Conservation (phyloP, 192 early-diverging fungal species). For the Spizellomyces punctatus region DNA sequence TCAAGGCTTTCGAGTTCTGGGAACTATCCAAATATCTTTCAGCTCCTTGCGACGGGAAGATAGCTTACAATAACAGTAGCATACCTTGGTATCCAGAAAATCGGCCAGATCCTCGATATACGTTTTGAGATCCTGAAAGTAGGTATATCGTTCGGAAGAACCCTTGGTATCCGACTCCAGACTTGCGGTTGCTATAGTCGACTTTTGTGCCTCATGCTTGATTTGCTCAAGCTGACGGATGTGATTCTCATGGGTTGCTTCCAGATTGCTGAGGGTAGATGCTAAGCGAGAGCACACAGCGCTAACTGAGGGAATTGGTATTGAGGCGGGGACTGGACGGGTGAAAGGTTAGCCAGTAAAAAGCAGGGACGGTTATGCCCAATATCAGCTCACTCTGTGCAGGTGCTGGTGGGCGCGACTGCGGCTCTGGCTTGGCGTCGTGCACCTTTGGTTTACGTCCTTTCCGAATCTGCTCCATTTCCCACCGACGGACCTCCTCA, state of each 20-base stretch:
- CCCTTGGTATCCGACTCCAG: slow-evolving; percentile 23
- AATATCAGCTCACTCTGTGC: neutral
- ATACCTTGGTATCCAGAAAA: slow-evolving; percentile 46
- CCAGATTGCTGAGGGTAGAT: slow-evolving; percentile 17
- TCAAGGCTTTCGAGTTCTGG: slow-evolving; percentile 28
- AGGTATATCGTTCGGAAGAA: slow-evolving; percentile 33
- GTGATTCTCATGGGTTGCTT: slow-evolving; percentile 7
- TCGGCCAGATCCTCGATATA: slow-evolving; percentile 42
- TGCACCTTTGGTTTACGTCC: slow-evolving; percentile 1
- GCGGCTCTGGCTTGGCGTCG: neutral
- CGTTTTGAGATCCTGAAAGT: slow-evolving; percentile 40
- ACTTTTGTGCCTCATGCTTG: slow-evolving; percentile 14
- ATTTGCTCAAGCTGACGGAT: slow-evolving; percentile 13
- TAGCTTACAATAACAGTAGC: neutral
- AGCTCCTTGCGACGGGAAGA: neutral
- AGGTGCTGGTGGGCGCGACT: neutral
- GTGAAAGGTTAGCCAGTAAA: neutral
- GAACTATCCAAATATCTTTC: slow-evolving; percentile 12
- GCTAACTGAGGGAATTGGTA: slow-evolving; percentile 9
- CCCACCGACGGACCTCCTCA: slow-evolving; percentile 42
- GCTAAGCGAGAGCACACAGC: slow-evolving; percentile 17
- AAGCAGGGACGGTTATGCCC: neutral
- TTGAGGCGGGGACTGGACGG: slow-evolving; percentile 16
- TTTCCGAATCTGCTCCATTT: slow-evolving; percentile 36
- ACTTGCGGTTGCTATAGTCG: slow-evolving; percentile 8